These are phyloP conservation scores for Pleurotus cornucopiae DNA, from an alignment of 768 basidiomycete genomes.

Conservation along the genomic window DNA sequence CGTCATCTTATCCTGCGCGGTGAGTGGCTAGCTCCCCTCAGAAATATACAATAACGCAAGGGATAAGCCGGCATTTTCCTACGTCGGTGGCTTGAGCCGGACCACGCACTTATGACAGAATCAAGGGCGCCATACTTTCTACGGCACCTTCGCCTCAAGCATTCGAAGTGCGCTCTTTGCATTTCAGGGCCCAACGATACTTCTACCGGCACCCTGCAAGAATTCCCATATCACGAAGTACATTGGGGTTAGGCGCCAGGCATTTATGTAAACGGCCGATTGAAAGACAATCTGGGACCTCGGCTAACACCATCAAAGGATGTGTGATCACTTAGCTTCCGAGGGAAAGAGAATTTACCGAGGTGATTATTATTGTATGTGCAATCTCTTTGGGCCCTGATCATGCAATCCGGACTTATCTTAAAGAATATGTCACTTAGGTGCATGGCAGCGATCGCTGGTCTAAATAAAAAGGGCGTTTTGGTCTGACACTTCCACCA, in stretches of 20 bases:
- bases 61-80: not conserved
- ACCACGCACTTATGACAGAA: not conserved
- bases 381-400: slow-evolving; percentile 5
- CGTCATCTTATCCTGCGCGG: not conserved
- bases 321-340: not conserved
- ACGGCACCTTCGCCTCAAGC: not conserved
- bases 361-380: slow-evolving; percentile 6
- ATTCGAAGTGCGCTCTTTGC: not conserved
- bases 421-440: slow-evolving; percentile 3
- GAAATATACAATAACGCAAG: no score
- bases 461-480: slow-evolving; percentile 3
- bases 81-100: not conserved
- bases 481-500: not conserved
- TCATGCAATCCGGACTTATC: slow-evolving; percentile 7
- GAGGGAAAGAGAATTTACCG: slow-evolving; percentile 1
- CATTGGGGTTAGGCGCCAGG: not conserved
- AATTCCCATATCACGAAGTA: not conserved
- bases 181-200: not conserved
- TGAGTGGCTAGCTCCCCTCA: not conserved
- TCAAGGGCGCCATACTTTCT: not conserved
- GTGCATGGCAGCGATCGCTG: slow-evolving; percentile 2
- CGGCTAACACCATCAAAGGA: slow-evolving; percentile 5
- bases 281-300: slow-evolving; percentile 6
- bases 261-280: slow-evolving; percentile 6
- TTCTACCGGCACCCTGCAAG: not conserved